Evolutionary conservation across 345 rosid species (phyloP).

Genomic region (Pistacia integerrima): DNA sequence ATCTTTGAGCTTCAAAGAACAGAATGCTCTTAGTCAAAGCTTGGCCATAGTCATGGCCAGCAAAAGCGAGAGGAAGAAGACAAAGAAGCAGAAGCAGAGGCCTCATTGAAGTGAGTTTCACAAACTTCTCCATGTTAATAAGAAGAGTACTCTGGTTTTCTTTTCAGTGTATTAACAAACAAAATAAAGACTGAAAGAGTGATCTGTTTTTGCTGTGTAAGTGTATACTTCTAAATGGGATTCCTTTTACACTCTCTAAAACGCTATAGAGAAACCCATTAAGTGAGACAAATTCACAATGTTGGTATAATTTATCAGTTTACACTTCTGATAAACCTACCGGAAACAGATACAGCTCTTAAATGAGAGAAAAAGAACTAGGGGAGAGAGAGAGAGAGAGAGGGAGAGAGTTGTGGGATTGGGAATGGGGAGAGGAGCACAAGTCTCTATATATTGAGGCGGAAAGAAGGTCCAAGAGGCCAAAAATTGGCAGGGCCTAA

Average conservation of each 20-base stretch:
- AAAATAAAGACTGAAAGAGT: constrained; percentile 3
- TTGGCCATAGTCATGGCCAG: constrained; percentile 89
- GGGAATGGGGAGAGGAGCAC: constrained; percentile 26
- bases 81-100: constrained; percentile 57
- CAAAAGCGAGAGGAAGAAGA: constrained; percentile 57
- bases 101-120: constrained; percentile 36
- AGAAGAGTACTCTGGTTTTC: not conserved
- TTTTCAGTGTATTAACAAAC: not conserved
- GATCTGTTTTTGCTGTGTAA: constrained; percentile 5
- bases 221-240: not conserved
- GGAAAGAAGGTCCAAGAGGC: constrained; percentile 50
- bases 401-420: constrained; percentile 25
- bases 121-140: constrained; percentile 34
- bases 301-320: constrained; percentile 43
- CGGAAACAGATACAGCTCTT: constrained; percentile 9
- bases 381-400: constrained; percentile 22
- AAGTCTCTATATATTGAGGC: constrained; percentile 51
- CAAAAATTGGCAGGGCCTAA: constrained; percentile 37
- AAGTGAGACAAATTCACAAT: constrained; percentile 31
- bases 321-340: constrained; percentile 43
- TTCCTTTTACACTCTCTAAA: constrained; percentile 13
- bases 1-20: constrained; percentile 98
- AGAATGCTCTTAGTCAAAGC: constrained; percentile 94
- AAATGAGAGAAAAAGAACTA: constrained; percentile 7
- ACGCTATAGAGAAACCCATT: constrained; percentile 13